phyloP scores from a whole-genome alignment of 208 protist species.

The Trypanosoma cruzi region DNA sequence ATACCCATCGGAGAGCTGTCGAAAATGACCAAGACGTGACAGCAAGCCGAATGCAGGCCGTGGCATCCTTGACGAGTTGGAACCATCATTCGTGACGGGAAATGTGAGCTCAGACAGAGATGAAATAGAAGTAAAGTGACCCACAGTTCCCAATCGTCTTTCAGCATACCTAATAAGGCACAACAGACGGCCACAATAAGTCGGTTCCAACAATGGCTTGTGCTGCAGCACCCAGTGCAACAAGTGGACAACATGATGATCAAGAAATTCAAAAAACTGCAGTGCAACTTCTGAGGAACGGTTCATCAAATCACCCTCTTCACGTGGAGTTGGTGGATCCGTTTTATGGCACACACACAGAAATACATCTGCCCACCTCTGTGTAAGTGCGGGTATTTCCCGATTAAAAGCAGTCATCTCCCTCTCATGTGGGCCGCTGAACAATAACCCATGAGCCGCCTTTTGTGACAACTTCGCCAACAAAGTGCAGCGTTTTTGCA shows the following conservation, averaged over 20 bases:
- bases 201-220: slow-evolving; percentile 40
- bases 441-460: slow-evolving; percentile 42
- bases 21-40: background rate
- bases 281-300: slow-evolving; percentile 25
- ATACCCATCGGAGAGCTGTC: background rate
- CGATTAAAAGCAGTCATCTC: slow-evolving; percentile 32
- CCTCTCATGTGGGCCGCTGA: slow-evolving; percentile 28
- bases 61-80: background rate
- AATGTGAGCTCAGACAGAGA: background rate
- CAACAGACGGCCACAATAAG: slow-evolving; percentile 25
- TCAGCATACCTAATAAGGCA: slow-evolving; percentile 11
- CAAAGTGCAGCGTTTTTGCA: slow-evolving; percentile 32
- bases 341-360: slow-evolving; percentile 2
- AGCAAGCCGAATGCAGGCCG: background rate
- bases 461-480: slow-evolving; percentile 38
- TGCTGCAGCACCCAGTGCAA: slow-evolving; percentile 38
- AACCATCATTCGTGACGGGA: background rate
- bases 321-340: background rate
- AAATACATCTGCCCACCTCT: slow-evolving; percentile 41
- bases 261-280: slow-evolving; percentile 37
- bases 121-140: slow-evolving; percentile 1
- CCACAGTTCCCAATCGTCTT: background rate
- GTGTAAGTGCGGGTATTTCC: slow-evolving; percentile 34
- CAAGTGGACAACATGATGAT: slow-evolving; percentile 33
- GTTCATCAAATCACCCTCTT: slow-evolving; percentile 1